These are phyloP conservation scores for Exophiala lecanii-corni DNA, from an alignment of 2,329 filamentous ascomycete species.

Conservation along the genomic window DNA sequence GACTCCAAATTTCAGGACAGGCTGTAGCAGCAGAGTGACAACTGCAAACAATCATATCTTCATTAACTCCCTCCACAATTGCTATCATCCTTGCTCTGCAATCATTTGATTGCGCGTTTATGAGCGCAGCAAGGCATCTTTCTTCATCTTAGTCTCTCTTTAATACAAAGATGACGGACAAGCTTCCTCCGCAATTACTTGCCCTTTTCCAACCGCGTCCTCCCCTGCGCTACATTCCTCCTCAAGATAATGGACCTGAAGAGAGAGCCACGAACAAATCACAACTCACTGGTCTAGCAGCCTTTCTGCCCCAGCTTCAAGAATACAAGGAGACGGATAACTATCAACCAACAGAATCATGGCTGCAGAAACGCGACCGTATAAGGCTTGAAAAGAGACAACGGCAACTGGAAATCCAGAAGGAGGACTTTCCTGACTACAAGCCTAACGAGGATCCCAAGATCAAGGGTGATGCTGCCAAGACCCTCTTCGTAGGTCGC, in stretches of 20 bases:
- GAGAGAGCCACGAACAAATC: constrained; percentile 64
- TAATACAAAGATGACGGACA: constrained; percentile 74
- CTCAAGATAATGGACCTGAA: constrained; percentile 76
- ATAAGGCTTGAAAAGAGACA: constrained; percentile 75
- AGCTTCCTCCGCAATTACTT: constrained; percentile 85
- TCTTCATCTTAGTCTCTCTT: constrained; percentile 16
- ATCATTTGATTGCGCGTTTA: no score
- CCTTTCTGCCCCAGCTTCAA: constrained; percentile 67
- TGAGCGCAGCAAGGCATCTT: constrained; percentile 3
- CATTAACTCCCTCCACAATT: no score
- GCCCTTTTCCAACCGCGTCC: constrained; percentile 94
- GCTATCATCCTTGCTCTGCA: no score
- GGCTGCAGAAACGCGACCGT: constrained; percentile 81
- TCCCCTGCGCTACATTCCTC: constrained; percentile 81
- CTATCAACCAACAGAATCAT: constrained; percentile 83
- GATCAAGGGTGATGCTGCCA: constrained; percentile 88
- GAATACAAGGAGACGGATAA: constrained; percentile 73
- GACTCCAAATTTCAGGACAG: no score
- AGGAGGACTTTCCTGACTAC: constrained; percentile 62
- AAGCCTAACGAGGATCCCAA: constrained; percentile 81
- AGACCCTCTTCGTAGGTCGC: constrained; percentile 86
- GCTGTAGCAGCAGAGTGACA: no score
- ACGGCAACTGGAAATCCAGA: constrained; percentile 55
- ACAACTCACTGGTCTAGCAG: constrained; percentile 66
- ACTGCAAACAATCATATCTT: no score